Evolutionary conservation across 2,329 filamentous ascomycete genomes (phyloP).

Genomic region (Fusarium ramigenum): DNA sequence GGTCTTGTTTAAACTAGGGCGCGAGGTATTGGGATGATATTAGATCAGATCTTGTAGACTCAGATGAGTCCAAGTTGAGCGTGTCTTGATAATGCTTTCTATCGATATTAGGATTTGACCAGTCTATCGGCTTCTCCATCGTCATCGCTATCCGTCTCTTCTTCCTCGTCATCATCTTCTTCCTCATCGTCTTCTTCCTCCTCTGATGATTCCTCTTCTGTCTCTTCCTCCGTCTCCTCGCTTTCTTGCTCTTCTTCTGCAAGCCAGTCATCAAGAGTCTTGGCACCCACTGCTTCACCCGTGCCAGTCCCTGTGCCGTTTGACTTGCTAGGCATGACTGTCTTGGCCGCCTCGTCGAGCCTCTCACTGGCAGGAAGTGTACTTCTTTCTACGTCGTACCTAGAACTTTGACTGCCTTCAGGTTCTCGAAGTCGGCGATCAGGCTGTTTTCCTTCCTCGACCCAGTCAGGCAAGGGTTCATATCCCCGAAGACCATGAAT

Average conservation of each 20-base stretch:
- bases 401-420: constrained; percentile 48
- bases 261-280: constrained; percentile 93
- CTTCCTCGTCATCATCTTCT: constrained; percentile 60
- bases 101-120: constrained; percentile 49
- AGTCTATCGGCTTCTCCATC: constrained; percentile 57
- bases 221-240: constrained; percentile 63
- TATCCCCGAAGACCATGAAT: constrained; percentile 82
- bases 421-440: constrained; percentile 76
- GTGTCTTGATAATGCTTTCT: constrained; percentile 23
- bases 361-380: constrained; percentile 68
- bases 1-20: neutral
- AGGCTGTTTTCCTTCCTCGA: constrained; percentile 80
- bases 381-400: constrained; percentile 46
- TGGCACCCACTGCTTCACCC: constrained; percentile 67
- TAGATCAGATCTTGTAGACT: constrained; percentile 24
- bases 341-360: constrained; percentile 65
- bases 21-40: neutral
- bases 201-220: constrained; percentile 57
- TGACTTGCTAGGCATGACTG: constrained; percentile 52
- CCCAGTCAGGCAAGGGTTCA: constrained; percentile 84
- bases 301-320: constrained; percentile 64
- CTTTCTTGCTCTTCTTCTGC: constrained; percentile 74
- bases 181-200: constrained; percentile 62
- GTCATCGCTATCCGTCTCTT: constrained; percentile 60
- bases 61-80: constrained; percentile 5